phyloP scores from a whole-genome alignment of 768 basidiomycete species.

The Coprinopsis cinerea region DNA sequence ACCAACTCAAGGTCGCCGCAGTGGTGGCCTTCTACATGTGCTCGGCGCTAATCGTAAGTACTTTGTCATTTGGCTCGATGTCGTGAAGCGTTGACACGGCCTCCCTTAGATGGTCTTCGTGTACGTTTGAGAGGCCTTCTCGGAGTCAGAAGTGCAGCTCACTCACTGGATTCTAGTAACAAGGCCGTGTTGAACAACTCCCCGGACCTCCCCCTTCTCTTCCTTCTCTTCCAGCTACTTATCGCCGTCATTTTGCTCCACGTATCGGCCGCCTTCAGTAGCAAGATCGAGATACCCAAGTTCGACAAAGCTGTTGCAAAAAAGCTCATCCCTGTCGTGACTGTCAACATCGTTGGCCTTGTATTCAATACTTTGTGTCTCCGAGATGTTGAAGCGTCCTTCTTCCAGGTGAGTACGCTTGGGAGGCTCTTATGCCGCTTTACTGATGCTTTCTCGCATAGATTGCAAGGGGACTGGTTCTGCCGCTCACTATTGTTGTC shows the following conservation, averaged over 20 bases:
- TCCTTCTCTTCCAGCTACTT: constrained; percentile 62
- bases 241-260: constrained; percentile 66
- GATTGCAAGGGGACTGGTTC: constrained; percentile 80
- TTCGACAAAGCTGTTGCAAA: constrained; percentile 46
- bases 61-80: constrained; percentile 4
- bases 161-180: constrained; percentile 41
- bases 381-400: constrained; percentile 72
- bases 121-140: constrained; percentile 21
- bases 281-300: constrained; percentile 52
- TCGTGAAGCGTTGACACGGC: neutral
- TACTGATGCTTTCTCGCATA: constrained; percentile 20
- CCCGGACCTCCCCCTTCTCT: constrained; percentile 61
- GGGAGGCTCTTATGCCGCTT: neutral
- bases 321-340: constrained; percentile 56
- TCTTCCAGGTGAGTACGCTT: constrained; percentile 57
- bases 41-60: constrained; percentile 64
- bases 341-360: constrained; percentile 68
- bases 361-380: constrained; percentile 78
- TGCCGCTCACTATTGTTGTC: constrained; percentile 76
- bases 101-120: constrained; percentile 45
- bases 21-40: constrained; percentile 78
- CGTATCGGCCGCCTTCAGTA: constrained; percentile 38
- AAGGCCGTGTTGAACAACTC: constrained; percentile 68
- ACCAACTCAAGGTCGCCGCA: constrained; percentile 50
- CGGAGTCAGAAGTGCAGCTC: constrained; percentile 2